Conservation (phyloP, 495 filamentous ascomycete genomes). For the Xylaria bambusicola region DNA sequence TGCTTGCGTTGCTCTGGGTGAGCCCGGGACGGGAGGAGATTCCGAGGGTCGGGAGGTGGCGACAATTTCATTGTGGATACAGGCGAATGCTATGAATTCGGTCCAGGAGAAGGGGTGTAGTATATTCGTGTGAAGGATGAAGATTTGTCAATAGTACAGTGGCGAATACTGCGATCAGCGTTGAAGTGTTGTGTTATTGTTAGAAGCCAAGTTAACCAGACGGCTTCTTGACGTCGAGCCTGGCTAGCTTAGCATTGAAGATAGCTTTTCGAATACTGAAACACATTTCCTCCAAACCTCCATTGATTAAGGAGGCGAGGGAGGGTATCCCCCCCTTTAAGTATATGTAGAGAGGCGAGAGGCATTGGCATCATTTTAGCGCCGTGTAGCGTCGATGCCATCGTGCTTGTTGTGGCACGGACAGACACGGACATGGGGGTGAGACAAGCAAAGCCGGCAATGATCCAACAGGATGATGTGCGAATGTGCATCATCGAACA, state of each 20-base stretch:
- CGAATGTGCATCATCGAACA: neutral
- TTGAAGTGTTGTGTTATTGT: neutral
- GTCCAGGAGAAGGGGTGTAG: too few relatives aligned
- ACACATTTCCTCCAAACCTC: neutral
- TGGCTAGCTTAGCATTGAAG: neutral
- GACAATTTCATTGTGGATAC: neutral
- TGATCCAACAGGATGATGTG: neutral
- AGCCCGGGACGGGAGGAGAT: constrained; percentile 29
- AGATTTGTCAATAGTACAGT: too few relatives aligned
- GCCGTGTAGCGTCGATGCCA: neutral
- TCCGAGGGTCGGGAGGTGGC: constrained; percentile 20
- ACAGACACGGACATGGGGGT: neutral
- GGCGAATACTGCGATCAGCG: neutral
- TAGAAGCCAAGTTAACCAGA: too few relatives aligned
- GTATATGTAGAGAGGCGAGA: too few relatives aligned
- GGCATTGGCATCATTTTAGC: too few relatives aligned
- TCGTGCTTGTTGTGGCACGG: neutral
- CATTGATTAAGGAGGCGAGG: neutral
- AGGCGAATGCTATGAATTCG: neutral
- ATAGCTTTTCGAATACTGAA: neutral
- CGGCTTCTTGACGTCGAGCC: neutral
- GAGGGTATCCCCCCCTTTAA: neutral
- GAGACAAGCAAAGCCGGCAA: neutral
- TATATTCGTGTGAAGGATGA: too few relatives aligned
- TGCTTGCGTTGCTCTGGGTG: constrained; percentile 33